A percentile compares a stretch with the other conserved stretches of the same genome.
phyloP scores from a whole-genome alignment of 2,329 filamentous ascomycete genomes.

The Canariomyces notabilis region DNA sequence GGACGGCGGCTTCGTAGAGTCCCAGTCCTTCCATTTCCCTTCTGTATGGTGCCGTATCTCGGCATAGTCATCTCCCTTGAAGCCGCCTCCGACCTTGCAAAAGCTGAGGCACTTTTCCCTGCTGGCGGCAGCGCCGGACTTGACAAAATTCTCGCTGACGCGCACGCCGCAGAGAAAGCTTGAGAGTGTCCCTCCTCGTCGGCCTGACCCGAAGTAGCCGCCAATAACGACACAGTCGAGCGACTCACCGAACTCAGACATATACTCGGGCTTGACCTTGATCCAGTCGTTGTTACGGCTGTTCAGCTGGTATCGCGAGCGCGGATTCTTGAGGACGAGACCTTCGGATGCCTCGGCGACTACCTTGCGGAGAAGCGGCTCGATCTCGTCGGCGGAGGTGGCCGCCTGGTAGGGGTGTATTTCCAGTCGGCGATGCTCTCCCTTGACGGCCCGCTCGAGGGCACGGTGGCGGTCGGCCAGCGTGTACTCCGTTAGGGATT shows the following conservation, averaged over 20 bases:
- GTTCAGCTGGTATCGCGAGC: constrained; percentile 79
- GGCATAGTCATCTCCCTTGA: constrained; percentile 78
- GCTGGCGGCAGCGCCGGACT: constrained; percentile 44
- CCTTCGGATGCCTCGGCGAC: constrained; percentile 86
- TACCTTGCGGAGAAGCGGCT: constrained; percentile 72
- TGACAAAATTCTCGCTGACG: constrained; percentile 63
- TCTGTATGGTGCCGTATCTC: constrained; percentile 78
- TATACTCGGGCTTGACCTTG: constrained; percentile 98
- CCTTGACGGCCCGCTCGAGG: constrained; percentile 63
- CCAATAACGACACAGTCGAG: constrained; percentile 87
- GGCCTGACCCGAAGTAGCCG: constrained; percentile 86
- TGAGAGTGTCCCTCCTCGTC: constrained; percentile 73
- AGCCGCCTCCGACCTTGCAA: constrained; percentile 95
- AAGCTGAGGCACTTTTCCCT: constrained; percentile 86
- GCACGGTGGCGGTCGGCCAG: constrained; percentile 75
- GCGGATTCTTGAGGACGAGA: constrained; percentile 87
- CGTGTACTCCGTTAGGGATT: constrained; percentile 73
- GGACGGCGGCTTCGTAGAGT: constrained; percentile 67
- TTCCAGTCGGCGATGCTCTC: constrained; percentile 72
- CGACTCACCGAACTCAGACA: constrained; percentile 91
- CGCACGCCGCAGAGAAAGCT: constrained; percentile 88
- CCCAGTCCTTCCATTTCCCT: constrained; percentile 88
- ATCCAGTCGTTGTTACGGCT: constrained; percentile 94
- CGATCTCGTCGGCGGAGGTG: constrained; percentile 65
- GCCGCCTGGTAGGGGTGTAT: constrained; percentile 69